A percentile compares a stretch with the other conserved stretches of the same genome.
These are phyloP conservation scores for Verticillium tricorpus DNA, from an alignment of 2,329 filamentous ascomycete genomes.

Conservation along the genomic window DNA sequence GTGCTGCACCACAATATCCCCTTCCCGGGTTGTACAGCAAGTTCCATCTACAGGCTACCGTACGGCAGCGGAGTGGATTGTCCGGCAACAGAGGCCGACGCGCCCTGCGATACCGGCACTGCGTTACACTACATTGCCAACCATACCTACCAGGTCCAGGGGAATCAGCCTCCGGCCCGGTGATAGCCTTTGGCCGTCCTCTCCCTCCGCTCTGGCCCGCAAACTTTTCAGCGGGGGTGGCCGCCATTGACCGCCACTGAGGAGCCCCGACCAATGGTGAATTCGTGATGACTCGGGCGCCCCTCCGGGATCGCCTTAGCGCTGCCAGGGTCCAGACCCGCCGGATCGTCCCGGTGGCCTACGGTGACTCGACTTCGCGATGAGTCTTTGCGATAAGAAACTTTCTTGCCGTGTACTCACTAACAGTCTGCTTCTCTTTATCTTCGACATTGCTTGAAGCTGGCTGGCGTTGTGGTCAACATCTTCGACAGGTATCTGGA, in stretches of 20 bases:
- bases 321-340: not conserved
- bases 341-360: not conserved
- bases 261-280: not conserved
- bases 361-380: not conserved
- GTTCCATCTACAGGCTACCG: too few relatives aligned
- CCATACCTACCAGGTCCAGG: too few relatives aligned
- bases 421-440: not conserved
- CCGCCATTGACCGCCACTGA: not conserved
- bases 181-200: not conserved
- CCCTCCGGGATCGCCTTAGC: not conserved
- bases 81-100: too few relatives aligned
- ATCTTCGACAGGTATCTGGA: too few relatives aligned
- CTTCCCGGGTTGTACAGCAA: too few relatives aligned
- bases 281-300: not conserved
- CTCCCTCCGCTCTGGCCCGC: not conserved
- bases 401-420: not conserved
- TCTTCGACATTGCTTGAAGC: not conserved
- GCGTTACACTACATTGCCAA: too few relatives aligned
- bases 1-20: too few relatives aligned
- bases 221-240: not conserved
- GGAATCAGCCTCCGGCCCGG: not conserved
- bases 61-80: too few relatives aligned
- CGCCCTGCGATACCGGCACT: too few relatives aligned
- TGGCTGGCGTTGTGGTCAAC: not conserved
- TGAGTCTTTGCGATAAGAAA: constrained; percentile 5